phyloP scores from a whole-genome alignment of 805 yeast species.

The Candida peoriensis region DNA sequence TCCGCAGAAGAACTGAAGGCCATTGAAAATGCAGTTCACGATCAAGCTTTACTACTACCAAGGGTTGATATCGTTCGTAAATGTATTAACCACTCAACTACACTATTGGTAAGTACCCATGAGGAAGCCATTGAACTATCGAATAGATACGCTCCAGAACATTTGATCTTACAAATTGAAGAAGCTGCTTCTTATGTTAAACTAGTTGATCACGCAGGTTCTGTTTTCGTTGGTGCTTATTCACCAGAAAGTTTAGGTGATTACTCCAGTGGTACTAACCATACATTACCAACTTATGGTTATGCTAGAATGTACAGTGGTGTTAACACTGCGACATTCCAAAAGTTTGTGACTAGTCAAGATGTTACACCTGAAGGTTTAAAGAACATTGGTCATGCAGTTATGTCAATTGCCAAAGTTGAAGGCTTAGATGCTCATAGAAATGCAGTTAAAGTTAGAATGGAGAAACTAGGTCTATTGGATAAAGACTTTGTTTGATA shows the following conservation, averaged over 20 bases:
- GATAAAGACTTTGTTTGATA: slow-evolving; percentile 27
- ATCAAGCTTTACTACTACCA: slow-evolving; percentile 80
- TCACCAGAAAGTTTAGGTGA: slow-evolving; percentile 99
- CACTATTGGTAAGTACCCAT: slow-evolving; percentile 59
- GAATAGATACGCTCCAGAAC: slow-evolving; percentile 96
- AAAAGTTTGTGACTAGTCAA: slow-evolving; percentile 92
- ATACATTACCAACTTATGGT: slow-evolving; percentile 97
- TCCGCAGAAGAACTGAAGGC: slow-evolving; percentile 51
- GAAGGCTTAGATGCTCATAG: slow-evolving; percentile 98
- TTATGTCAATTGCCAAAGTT: slow-evolving; percentile 90
- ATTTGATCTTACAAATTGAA: slow-evolving; percentile 84
- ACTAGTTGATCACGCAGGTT: slow-evolving; percentile 86
- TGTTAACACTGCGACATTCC: slow-evolving; percentile 93
- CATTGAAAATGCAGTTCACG: slow-evolving; percentile 77
- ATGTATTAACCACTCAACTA: slow-evolving; percentile 88
- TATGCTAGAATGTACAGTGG: slow-evolving; percentile 98
- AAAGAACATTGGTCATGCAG: slow-evolving; percentile 88
- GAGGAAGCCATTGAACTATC: slow-evolving; percentile 85
- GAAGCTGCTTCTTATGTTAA: slow-evolving; percentile 70
- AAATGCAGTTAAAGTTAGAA: slow-evolving; percentile 91
- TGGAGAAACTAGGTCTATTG: slow-evolving; percentile 69
- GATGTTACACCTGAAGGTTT: slow-evolving; percentile 84
- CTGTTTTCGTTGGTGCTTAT: slow-evolving; percentile 92
- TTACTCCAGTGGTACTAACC: slow-evolving; percentile 97
- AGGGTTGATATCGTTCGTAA: slow-evolving; percentile 90